Conservation (phyloP, 257 asterid genomes). For the Capsicum pubescens region DNA sequence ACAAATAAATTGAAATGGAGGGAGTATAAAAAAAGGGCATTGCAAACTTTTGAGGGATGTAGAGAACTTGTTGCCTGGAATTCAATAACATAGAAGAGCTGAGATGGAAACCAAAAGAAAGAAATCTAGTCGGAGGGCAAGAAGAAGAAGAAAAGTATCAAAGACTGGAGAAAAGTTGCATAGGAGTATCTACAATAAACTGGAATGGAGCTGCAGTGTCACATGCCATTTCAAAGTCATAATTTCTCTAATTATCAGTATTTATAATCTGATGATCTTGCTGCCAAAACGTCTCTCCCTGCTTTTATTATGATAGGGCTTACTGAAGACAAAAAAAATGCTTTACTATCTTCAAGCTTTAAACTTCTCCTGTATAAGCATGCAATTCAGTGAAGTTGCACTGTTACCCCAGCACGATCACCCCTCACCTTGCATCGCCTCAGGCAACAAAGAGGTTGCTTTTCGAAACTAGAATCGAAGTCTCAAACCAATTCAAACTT, state of each 20-base stretch:
- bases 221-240: neutral
- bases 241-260: neutral
- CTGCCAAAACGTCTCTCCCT: neutral
- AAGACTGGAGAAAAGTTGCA: slow-evolving; percentile 3
- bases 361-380: slow-evolving; percentile 17
- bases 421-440: slow-evolving; percentile 21
- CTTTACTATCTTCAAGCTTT: neutral
- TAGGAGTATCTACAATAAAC: neutral
- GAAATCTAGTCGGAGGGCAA: neutral
- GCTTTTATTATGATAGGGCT: neutral
- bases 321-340: neutral
- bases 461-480: neutral
- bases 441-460: neutral
- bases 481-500: slow-evolving; percentile 11
- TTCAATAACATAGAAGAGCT: neutral
- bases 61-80: slow-evolving; percentile 2
- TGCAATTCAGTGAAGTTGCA: slow-evolving; percentile 18
- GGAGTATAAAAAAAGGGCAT: neutral
- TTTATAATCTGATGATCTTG: neutral
- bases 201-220: neutral
- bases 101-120: neutral
- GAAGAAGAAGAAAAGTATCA: neutral
- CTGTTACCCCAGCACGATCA: neutral
- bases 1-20: too few species aligned
- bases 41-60: neutral